phyloP scores from a whole-genome alignment of 805 yeast species.

The Candida takata region DNA sequence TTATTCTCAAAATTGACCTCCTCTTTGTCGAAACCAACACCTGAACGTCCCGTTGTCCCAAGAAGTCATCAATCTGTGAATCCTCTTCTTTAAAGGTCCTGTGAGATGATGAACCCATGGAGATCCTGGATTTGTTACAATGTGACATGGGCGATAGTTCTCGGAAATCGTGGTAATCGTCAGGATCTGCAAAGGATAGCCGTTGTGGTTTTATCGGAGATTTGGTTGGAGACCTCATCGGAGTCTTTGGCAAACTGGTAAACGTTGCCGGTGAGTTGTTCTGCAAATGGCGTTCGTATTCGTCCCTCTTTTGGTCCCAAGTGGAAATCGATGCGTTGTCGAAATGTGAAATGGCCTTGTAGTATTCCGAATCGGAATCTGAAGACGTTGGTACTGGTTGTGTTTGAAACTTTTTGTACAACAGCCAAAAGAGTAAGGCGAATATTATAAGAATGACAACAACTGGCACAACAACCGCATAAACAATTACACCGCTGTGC shows the following conservation, averaged over 20 bases:
- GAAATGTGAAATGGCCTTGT: slow-evolving; percentile 14
- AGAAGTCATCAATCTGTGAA: slow-evolving; percentile 33
- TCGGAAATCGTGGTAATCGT: slow-evolving; percentile 19
- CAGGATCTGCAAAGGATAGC: slow-evolving; percentile 19
- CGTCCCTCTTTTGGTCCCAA: slow-evolving; percentile 21
- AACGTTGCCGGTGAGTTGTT: background rate
- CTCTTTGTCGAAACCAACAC: slow-evolving; percentile 63
- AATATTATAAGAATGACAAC: slow-evolving; percentile 17
- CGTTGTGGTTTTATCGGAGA: background rate
- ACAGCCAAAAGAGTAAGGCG: slow-evolving; percentile 1
- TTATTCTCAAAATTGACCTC: slow-evolving; percentile 49
- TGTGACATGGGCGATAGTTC: slow-evolving; percentile 13
- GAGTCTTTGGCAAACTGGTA: background rate
- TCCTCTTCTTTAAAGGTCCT: slow-evolving; percentile 4
- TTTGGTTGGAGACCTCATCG: too few species aligned
- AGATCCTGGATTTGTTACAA: slow-evolving; percentile 11
- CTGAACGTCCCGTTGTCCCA: slow-evolving; percentile 57
- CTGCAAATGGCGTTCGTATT: slow-evolving; percentile 5
- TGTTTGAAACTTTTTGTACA: slow-evolving; percentile 4
- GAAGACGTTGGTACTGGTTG: slow-evolving; percentile 5
- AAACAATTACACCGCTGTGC: slow-evolving; percentile 1
- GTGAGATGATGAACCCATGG: slow-evolving; percentile 4
- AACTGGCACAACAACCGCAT: slow-evolving; percentile 23
- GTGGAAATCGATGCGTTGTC: slow-evolving; percentile 21
- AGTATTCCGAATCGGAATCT: slow-evolving; percentile 8